Evolutionary conservation across 306 rosid genomes (phyloP).

Genomic region (Cicer pinnatifidum): DNA sequence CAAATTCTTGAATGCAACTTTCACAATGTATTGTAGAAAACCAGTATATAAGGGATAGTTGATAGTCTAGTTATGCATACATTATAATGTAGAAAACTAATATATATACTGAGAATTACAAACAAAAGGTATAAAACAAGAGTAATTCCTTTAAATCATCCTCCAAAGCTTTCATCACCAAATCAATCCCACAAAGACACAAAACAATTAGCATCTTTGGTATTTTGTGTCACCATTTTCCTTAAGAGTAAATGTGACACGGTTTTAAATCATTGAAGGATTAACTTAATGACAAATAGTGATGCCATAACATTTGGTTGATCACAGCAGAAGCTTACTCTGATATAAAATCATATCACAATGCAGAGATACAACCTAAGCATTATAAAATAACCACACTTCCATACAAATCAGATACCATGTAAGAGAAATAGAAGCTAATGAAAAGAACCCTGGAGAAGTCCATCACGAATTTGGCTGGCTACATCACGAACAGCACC

Average conservation of each 20-base stretch:
- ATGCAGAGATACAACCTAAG: slow-evolving; percentile 25
- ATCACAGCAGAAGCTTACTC: neutral
- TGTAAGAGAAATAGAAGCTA: slow-evolving; percentile 33
- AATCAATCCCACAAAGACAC: slow-evolving; percentile 24
- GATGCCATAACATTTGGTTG: slow-evolving; percentile 15
- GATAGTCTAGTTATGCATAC: neutral
- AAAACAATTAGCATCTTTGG: neutral
- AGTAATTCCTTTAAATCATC: neutral
- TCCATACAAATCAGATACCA: slow-evolving; percentile 30
- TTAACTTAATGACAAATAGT: neutral
- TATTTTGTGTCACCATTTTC: neutral
- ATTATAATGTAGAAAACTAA: slow-evolving; percentile 3
- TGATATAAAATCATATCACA: slow-evolving; percentile 27
- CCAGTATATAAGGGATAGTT: neutral
- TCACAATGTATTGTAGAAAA: slow-evolving; percentile 14
- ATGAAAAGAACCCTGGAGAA: slow-evolving; percentile 73
- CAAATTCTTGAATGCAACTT: slow-evolving; percentile 19
- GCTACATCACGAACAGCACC: slow-evolving; percentile 93
- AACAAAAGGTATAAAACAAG: slow-evolving; percentile 5
- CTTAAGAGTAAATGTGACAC: neutral
- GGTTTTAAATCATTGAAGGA: slow-evolving; percentile 11
- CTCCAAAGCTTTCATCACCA: neutral
- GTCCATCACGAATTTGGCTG: slow-evolving; percentile 87
- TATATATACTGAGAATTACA: slow-evolving; percentile 25
- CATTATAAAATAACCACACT: slow-evolving; percentile 27